Base-by-base conservation (phyloP, 805 yeast genomes). In the Naumovozyma baii region DNA sequence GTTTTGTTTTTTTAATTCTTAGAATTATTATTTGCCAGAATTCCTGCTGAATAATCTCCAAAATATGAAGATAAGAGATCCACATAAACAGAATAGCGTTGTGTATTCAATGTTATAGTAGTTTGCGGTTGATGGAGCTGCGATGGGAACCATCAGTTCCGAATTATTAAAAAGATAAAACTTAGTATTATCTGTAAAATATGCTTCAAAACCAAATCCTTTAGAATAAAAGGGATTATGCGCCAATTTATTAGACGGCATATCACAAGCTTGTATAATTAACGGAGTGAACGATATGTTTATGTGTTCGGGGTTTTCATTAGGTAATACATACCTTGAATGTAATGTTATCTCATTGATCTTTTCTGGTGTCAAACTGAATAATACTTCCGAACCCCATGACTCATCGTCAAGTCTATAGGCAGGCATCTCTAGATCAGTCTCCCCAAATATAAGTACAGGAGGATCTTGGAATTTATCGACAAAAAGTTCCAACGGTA, bases 361-460 rank as follows among this genome's bases (percentile, higher is more conserved):
- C 17, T 35, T 40, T 9, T 49, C 55, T 5, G 54, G 46, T 7
- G 43, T 36, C 36, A 70, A 42, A 34, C 58, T 60, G 25, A 73
- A 59, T 16, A 76, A 49, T 16, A 67, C 66, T 33, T 66, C 62
- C 3, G 76, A 67, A 1, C 80, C 80, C 68, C 70, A 70, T 8
- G 47, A 37, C 20, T 59, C 58, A 7, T 48, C 41, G 7, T 30
- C 31, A 10, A 58, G 31, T 33, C 47, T 47, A 67, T 76, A 77
- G 26, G 61, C 68, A 3, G 83, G 83, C 26, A 67, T 65, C 47
- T 76, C 83, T 18, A 76, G 56, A 49, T 77, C 78, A n/a, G 67
- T 60, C 38, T 72, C 75, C 3, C 81, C 81, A 69, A 72, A 72
- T 1, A 68, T 53, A 2, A 61, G 63, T 1, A 69, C 28, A 13